phyloP scores from a whole-genome alignment of 2,329 filamentous ascomycete species.

The Herpotrichia juniperi region DNA sequence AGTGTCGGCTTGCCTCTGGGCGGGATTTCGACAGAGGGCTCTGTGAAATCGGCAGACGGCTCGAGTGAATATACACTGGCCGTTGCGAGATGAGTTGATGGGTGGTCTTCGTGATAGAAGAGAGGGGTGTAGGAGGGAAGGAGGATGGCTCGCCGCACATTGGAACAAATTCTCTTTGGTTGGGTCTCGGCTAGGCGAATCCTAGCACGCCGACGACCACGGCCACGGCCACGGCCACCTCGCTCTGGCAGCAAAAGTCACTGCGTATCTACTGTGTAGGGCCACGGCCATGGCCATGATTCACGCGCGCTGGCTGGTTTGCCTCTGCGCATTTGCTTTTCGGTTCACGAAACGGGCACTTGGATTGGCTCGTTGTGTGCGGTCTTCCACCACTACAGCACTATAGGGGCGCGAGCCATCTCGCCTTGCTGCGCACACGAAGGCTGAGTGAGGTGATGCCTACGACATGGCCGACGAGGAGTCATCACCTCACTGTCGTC shows the following conservation, averaged over 20 bases:
- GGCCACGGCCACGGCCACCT: neutral
- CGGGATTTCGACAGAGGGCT: conserved; percentile 45
- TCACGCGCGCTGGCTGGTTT: conserved; percentile 4
- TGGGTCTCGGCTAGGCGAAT: conserved; percentile 6
- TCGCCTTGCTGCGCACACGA: conserved; percentile 2
- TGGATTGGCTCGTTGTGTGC: neutral
- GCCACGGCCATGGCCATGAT: neutral
- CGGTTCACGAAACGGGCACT: conserved; percentile 7
- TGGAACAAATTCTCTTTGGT: too few relatives aligned
- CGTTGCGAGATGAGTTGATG: conserved; percentile 36
- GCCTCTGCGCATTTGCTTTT: conserved; percentile 3
- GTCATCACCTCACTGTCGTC: neutral
- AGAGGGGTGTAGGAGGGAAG: conserved; percentile 27
- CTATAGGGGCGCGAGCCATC: too few relatives aligned
- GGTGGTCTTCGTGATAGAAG: conserved; percentile 43
- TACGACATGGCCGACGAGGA: neutral
- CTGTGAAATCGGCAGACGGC: conserved; percentile 48
- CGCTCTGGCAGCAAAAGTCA: neutral
- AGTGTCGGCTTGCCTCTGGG: conserved; percentile 38
- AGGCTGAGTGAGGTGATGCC: neutral
- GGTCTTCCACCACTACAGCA: too few relatives aligned
- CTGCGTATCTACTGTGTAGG: neutral
- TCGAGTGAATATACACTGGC: conserved; percentile 34
- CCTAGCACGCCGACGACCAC: neutral
- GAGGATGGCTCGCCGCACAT: too few relatives aligned